Evolutionary conservation across 2,329 filamentous ascomycete genomes (phyloP).

Genomic region (Sclerotinia nivalis): DNA sequence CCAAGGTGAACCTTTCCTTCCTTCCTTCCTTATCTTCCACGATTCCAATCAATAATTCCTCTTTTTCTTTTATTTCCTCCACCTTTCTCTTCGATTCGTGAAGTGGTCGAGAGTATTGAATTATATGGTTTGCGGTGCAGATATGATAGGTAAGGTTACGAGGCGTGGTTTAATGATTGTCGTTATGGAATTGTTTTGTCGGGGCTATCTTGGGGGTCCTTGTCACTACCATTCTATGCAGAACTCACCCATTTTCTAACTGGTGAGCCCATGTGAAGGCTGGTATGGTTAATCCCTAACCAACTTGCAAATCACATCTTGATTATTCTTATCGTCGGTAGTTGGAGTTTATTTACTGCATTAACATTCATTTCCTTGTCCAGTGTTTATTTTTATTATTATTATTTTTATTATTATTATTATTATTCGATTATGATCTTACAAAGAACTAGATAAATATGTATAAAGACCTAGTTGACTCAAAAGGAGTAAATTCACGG

Average conservation of each 20-base stretch:
- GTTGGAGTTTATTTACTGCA: no score
- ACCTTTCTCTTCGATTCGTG: not conserved
- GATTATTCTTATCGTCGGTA: not conserved
- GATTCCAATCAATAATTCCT: not conserved
- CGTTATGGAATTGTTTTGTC: conserved; percentile 5
- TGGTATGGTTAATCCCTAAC: not conserved
- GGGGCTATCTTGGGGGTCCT: conserved; percentile 2
- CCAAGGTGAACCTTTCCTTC: not conserved
- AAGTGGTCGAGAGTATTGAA: not conserved
- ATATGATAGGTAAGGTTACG: not conserved
- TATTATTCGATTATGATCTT: not conserved
- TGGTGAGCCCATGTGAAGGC: not conserved
- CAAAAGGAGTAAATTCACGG: not conserved
- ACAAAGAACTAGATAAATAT: not conserved
- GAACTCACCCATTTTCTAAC: not conserved
- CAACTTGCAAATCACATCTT: not conserved
- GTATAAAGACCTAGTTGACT: not conserved
- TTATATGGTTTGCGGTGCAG: not conserved
- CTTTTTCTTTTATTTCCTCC: not conserved
- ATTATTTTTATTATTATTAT: no score
- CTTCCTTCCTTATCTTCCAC: not conserved
- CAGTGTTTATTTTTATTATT: no score
- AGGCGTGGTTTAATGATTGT: conserved; percentile 10
- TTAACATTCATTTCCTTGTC: not conserved
- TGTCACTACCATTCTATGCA: not conserved